A percentile compares a stretch with the other conserved stretches of the same genome.
These are phyloP conservation scores for Thelephora terrestris DNA, from an alignment of 1,284 basidiomycete genomes.

Conservation along the genomic window DNA sequence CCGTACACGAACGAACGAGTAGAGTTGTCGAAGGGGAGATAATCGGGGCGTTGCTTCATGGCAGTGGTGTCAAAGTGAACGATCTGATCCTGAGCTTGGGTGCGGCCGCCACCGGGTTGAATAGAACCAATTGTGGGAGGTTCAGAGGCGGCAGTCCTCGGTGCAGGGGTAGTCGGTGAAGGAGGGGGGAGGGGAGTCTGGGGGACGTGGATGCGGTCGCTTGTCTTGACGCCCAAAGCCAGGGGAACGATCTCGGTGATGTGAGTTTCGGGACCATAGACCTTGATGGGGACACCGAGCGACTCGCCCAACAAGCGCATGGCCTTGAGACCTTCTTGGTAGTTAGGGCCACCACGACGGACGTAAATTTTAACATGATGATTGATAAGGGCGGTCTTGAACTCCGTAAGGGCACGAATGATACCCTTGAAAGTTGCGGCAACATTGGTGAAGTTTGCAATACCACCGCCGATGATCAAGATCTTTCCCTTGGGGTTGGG, in stretches of 20 bases:
- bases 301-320: constrained; percentile 98
- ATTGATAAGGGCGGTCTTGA: constrained; percentile 75
- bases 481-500: constrained; percentile 88
- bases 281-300: constrained; percentile 93
- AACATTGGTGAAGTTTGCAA: constrained; percentile 99
- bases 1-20: constrained; percentile 97
- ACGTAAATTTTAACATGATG: constrained; percentile 93
- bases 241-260: constrained; percentile 98
- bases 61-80: constrained; percentile 64
- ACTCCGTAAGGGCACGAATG: constrained; percentile 94
- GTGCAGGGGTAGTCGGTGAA: constrained; percentile 27
- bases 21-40: constrained; percentile 82
- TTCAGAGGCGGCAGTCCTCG: constrained; percentile 22
- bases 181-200: constrained; percentile 28
- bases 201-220: constrained; percentile 12
- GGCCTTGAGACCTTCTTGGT: constrained; percentile 98
- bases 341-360: constrained; percentile 97
- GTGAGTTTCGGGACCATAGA: constrained; percentile 97
- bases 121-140: constrained; percentile 54
- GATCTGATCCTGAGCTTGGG: constrained; percentile 83
- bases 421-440: constrained; percentile 99
- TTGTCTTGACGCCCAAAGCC: constrained; percentile 74
- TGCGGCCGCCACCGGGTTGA: constrained; percentile 72
- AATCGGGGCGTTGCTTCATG: constrained; percentile 54
- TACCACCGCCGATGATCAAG: constrained; percentile 99